phyloP scores from a whole-genome alignment of 192 early-diverging fungal species.

The Rhizoclosmatium sp. region DNA sequence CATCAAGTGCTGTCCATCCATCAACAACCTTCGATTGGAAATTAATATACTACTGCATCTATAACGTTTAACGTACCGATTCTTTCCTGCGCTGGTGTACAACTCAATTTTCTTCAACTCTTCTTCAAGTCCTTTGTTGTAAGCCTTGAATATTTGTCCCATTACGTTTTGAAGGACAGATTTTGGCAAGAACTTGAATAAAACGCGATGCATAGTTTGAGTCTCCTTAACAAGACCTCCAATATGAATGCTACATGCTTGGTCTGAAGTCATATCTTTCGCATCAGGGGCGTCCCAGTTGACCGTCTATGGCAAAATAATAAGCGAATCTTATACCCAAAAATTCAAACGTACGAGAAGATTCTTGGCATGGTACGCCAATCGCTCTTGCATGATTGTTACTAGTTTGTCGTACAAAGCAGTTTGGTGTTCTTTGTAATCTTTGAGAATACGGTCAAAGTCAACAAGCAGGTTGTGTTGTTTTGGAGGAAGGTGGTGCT shows the following conservation, averaged over 20 bases:
- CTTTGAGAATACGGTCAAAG: slow-evolving; percentile 85
- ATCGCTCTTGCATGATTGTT: slow-evolving; percentile 93
- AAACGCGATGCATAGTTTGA: slow-evolving; percentile 87
- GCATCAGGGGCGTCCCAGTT: slow-evolving; percentile 64
- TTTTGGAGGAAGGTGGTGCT: slow-evolving; percentile 74
- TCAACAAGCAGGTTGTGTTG: slow-evolving; percentile 85
- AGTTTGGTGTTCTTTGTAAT: slow-evolving; percentile 89
- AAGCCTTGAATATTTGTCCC: slow-evolving; percentile 78
- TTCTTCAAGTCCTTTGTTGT: slow-evolving; percentile 78
- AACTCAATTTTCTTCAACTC: slow-evolving; percentile 65
- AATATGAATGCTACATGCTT: slow-evolving; percentile 64
- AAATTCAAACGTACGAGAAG: slow-evolving; percentile 63
- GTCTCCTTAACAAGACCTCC: slow-evolving; percentile 89
- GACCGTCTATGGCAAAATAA: slow-evolving; percentile 31
- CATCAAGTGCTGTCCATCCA: slow-evolving; percentile 79
- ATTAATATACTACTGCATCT: background rate
- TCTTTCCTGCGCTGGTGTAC: slow-evolving; percentile 68
- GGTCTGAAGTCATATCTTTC: slow-evolving; percentile 49
- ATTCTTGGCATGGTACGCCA: slow-evolving; percentile 77
- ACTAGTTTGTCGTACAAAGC: slow-evolving; percentile 93
- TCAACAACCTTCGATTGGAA: slow-evolving; percentile 64
- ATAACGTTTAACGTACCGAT: slow-evolving; percentile 50
- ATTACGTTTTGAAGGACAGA: slow-evolving; percentile 78
- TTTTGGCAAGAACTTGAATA: slow-evolving; percentile 83
- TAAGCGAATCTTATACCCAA: slow-evolving; percentile 21